Conservation (phyloP, 129 eudicot genomes). For the Lactuca sativa region DNA sequence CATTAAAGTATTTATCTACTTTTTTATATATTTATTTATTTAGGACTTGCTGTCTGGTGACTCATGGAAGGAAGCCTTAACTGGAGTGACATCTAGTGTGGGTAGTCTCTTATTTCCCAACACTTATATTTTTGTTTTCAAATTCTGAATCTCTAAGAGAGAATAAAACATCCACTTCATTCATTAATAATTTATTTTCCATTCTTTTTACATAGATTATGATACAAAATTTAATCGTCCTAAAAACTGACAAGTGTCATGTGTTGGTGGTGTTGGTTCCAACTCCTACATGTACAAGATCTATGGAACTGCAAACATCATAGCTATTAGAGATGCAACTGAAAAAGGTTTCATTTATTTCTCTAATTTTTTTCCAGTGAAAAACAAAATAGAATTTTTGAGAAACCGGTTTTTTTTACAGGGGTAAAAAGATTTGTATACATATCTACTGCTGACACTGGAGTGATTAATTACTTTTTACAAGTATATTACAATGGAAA, state of each 20-base stretch:
- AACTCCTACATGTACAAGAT: constrained; percentile 90
- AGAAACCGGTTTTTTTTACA: constrained; percentile 11
- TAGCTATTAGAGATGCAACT: constrained; percentile 93
- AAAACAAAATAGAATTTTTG: no score
- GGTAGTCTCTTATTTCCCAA: constrained; percentile 15
- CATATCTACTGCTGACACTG: constrained; percentile 91
- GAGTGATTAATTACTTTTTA: constrained; percentile 69
- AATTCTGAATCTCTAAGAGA: background rate
- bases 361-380: background rate
- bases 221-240: background rate
- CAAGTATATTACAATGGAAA: constrained; percentile 94
- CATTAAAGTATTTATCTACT: no score
- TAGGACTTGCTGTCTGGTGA: constrained; percentile 75
- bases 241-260: constrained; percentile 65
- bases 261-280: constrained; percentile 97
- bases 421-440: constrained; percentile 88
- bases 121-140: background rate
- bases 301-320: constrained; percentile 95
- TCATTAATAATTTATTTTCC: background rate
- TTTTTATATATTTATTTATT: constrained; percentile 19
- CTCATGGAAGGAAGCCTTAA: constrained; percentile 82
- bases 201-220: background rate
- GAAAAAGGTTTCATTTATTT: constrained; percentile 59
- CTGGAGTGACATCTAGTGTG: constrained; percentile 90
- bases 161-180: background rate